Percentiles rank a stretch among this genome's conserved stretches.
Evolutionary conservation across 1,139 yeast genomes (phyloP).

Genomic region (Geotrichum siamense): DNA sequence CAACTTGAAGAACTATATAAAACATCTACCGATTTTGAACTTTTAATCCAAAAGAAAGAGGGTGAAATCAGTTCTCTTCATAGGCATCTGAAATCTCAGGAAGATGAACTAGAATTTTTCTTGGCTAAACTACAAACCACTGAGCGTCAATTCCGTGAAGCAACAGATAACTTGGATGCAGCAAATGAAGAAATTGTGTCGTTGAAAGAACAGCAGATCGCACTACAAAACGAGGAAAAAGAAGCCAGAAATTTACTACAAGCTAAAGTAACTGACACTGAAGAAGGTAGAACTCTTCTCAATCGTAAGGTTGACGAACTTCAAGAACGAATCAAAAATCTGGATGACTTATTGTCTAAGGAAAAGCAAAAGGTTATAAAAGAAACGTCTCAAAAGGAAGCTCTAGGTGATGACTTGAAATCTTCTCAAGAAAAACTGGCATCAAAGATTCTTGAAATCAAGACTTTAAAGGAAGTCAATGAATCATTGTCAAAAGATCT

Average conservation of each 20-base stretch:
- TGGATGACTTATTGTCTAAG: constrained; percentile 26
- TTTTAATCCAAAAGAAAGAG: constrained; percentile 37
- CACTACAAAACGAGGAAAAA: constrained; percentile 28
- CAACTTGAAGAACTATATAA: constrained; percentile 36
- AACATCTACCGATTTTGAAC: constrained; percentile 36
- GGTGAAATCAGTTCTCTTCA: constrained; percentile 32
- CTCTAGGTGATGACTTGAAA: constrained; percentile 23
- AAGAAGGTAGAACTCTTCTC: constrained; percentile 24
- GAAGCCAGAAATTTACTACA: constrained; percentile 27
- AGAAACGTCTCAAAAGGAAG: constrained; percentile 25
- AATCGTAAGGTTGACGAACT: constrained; percentile 25
- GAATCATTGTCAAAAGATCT: constrained; percentile 22
- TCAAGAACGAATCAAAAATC: constrained; percentile 23
- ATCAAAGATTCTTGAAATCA: constrained; percentile 19
- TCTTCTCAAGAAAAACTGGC: constrained; percentile 20
- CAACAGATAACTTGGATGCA: constrained; percentile 20
- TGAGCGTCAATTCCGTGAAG: constrained; percentile 22
- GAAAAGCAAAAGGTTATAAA: constrained; percentile 23
- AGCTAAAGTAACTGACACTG: constrained; percentile 27
- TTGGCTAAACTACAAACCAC: constrained; percentile 18
- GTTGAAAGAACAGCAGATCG: constrained; percentile 26
- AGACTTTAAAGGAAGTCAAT: constrained; percentile 21
- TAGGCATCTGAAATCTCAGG: constrained; percentile 25
- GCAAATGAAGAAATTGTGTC: constrained; percentile 26
- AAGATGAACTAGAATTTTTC: constrained; percentile 20